Evolutionary conservation across 2,329 filamentous ascomycete species (phyloP).

Genomic region (Alternaria infectoria): DNA sequence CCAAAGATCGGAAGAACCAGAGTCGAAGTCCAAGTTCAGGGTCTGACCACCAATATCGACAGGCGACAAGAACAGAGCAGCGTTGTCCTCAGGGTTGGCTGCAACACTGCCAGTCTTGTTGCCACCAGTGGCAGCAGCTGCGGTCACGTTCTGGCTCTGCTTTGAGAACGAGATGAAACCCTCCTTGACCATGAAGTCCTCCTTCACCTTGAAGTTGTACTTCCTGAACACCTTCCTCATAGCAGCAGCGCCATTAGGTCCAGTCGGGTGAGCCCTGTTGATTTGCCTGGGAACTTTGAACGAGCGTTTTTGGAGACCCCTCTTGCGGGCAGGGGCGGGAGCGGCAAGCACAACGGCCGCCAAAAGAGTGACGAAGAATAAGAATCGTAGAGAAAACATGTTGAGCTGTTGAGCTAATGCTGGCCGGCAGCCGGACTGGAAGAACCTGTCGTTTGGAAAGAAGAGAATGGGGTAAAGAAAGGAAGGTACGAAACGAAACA

Average conservation of each 20-base stretch:
- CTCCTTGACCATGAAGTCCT: slow-evolving; percentile 25
- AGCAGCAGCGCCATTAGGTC: slow-evolving; percentile 63
- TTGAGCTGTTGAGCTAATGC: slow-evolving; percentile 42
- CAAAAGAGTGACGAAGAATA: slow-evolving; percentile 57
- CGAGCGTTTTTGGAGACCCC: slow-evolving; percentile 58
- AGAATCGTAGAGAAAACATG: slow-evolving; percentile 45
- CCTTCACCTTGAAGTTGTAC: slow-evolving; percentile 57
- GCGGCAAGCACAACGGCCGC: slow-evolving; percentile 56
- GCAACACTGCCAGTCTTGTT: slow-evolving; percentile 64
- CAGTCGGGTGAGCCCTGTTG: slow-evolving; percentile 60
- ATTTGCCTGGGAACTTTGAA: slow-evolving; percentile 67
- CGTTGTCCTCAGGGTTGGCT: slow-evolving; percentile 69
- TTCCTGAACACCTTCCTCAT: slow-evolving; percentile 73
- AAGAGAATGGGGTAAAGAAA: slow-evolving; percentile 23
- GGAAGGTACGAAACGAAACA: slow-evolving; percentile 28
- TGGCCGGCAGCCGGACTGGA: slow-evolving; percentile 48
- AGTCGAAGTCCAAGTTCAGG: slow-evolving; percentile 74
- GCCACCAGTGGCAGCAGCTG: slow-evolving; percentile 19
- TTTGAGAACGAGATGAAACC: slow-evolving; percentile 49
- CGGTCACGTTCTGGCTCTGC: slow-evolving; percentile 33
- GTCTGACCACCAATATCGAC: slow-evolving; percentile 73
- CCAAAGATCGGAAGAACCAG: slow-evolving; percentile 79
- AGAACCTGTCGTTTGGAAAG: slow-evolving; percentile 23
- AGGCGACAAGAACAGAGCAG: slow-evolving; percentile 72
- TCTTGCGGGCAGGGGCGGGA: slow-evolving; percentile 44